Percentiles rank a stretch among this genome's conserved stretches.
phyloP scores from a whole-genome alignment of 805 yeast genomes.

The Metschnikowia amazonensis region DNA sequence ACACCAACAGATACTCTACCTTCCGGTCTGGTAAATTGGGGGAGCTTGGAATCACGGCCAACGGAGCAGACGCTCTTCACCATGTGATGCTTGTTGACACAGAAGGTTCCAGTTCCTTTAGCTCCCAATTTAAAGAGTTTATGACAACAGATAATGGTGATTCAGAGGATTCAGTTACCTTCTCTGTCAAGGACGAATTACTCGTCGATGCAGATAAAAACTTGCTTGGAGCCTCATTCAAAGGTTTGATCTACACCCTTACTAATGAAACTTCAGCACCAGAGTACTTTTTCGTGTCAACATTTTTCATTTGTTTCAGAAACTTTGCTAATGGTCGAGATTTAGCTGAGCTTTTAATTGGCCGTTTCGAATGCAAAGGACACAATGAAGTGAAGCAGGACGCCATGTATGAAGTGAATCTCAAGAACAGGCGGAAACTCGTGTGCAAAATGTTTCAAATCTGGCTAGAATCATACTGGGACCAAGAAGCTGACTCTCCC shows the following conservation, averaged over 20 bases:
- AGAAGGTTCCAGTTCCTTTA: conserved; percentile 29
- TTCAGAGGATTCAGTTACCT: neutral
- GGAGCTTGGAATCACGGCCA: conserved; percentile 43
- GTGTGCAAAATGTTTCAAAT: conserved; percentile 66
- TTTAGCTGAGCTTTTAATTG: conserved; percentile 53
- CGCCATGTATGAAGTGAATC: conserved; percentile 27
- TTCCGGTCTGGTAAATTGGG: conserved; percentile 50
- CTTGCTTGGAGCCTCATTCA: conserved; percentile 66
- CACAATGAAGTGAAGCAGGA: conserved; percentile 32
- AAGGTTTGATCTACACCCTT: conserved; percentile 59
- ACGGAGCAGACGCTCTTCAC: conserved; percentile 46
- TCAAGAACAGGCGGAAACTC: conserved; percentile 60
- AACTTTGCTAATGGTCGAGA: conserved; percentile 65
- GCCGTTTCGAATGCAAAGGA: conserved; percentile 18
- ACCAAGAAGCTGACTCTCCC: conserved; percentile 53
- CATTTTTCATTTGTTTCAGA: conserved; percentile 75
- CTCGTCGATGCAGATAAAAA: conserved; percentile 48
- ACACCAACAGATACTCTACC: conserved; percentile 44
- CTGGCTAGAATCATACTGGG: conserved; percentile 94
- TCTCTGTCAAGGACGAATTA: conserved; percentile 42
- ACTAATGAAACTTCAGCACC: conserved; percentile 66
- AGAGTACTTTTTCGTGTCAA: conserved; percentile 62
- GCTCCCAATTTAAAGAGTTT: conserved; percentile 35
- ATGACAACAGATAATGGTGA: conserved; percentile 12
- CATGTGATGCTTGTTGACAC: conserved; percentile 28